These are phyloP conservation scores for Amanita subjunquillea DNA, from an alignment of 768 basidiomycete species.

Conservation along the genomic window DNA sequence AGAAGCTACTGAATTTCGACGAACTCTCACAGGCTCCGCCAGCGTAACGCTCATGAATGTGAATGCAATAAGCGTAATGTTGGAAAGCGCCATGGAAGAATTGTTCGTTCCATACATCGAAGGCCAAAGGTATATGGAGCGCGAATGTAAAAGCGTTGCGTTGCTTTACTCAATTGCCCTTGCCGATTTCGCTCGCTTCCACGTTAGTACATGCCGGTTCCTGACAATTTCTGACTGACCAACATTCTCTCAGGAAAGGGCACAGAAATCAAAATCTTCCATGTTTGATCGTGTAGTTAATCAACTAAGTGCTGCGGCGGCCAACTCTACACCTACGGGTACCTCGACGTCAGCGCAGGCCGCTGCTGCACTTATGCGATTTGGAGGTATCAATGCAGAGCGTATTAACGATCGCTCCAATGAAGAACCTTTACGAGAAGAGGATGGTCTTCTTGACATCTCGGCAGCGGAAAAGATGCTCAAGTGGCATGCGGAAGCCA, in stretches of 20 bases:
- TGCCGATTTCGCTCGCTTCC: constrained; percentile 73
- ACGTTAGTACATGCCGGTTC: constrained; percentile 35
- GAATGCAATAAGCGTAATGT: constrained; percentile 66
- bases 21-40: constrained; percentile 37
- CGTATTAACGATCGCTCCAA: constrained; percentile 36
- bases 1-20: constrained; percentile 52
- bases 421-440: constrained; percentile 68
- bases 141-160: constrained; percentile 76
- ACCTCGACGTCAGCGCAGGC: constrained; percentile 74
- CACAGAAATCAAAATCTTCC: constrained; percentile 60
- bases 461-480: constrained; percentile 83
- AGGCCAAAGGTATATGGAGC: constrained; percentile 84
- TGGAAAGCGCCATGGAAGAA: constrained; percentile 95
- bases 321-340: constrained; percentile 41
- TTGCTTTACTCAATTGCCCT: constrained; percentile 71
- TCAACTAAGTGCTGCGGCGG: constrained; percentile 71
- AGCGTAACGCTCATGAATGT: constrained; percentile 35
- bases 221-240: constrained; percentile 4
- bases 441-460: constrained; percentile 73
- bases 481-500: constrained; percentile 96
- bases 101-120: constrained; percentile 92
- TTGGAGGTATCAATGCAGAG: constrained; percentile 66
- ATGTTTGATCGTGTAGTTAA: constrained; percentile 91
- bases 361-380: constrained; percentile 81
- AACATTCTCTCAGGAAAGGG: constrained; percentile 33